Conservation (phyloP, 2,329 filamentous ascomycete genomes). For the Blastomyces silverae region DNA sequence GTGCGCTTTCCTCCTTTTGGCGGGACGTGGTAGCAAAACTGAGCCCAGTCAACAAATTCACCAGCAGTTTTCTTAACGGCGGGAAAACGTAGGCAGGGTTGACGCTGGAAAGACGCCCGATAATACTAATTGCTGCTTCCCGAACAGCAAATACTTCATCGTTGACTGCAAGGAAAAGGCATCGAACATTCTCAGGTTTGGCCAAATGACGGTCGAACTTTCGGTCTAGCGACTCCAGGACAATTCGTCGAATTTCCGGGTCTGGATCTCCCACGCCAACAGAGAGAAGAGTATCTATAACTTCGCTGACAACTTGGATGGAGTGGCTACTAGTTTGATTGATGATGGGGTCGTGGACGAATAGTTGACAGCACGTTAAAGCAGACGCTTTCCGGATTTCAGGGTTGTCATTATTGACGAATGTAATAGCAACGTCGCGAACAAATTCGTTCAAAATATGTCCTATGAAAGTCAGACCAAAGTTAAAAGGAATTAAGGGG, state of each 20-base stretch:
- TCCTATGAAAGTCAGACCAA: constrained; percentile 37
- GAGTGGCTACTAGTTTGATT: constrained; percentile 97
- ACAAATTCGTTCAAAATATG: constrained; percentile 98
- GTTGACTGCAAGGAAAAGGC: constrained; percentile 88
- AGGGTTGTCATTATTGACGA: constrained; percentile 91
- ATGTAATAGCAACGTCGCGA: constrained; percentile 94
- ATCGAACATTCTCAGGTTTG: constrained; percentile 94
- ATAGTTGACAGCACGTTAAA: constrained; percentile 94
- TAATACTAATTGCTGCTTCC: constrained; percentile 92
- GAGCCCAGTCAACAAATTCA: constrained; percentile 92
- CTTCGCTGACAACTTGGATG: constrained; percentile 92
- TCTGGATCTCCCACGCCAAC: constrained; percentile 91
- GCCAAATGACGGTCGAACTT: constrained; percentile 96
- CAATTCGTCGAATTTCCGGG: constrained; percentile 78
- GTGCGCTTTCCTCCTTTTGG: constrained; percentile 94
- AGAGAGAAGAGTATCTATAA: constrained; percentile 92
- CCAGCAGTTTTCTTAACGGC: constrained; percentile 84
- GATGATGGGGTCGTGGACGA: constrained; percentile 93
- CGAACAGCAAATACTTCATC: constrained; percentile 89
- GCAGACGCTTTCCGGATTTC: constrained; percentile 92
- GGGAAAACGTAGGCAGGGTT: constrained; percentile 98
- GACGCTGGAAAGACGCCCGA: constrained; percentile 80
- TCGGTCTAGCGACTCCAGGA: constrained; percentile 80
- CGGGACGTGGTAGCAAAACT: constrained; percentile 91
- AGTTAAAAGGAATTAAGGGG: constrained; percentile 1